Percentiles rank a stretch among this genome's conserved stretches.
Conservation (phyloP, 2,329 filamentous ascomycete genomes). For the Diaporthe sp. region DNA sequence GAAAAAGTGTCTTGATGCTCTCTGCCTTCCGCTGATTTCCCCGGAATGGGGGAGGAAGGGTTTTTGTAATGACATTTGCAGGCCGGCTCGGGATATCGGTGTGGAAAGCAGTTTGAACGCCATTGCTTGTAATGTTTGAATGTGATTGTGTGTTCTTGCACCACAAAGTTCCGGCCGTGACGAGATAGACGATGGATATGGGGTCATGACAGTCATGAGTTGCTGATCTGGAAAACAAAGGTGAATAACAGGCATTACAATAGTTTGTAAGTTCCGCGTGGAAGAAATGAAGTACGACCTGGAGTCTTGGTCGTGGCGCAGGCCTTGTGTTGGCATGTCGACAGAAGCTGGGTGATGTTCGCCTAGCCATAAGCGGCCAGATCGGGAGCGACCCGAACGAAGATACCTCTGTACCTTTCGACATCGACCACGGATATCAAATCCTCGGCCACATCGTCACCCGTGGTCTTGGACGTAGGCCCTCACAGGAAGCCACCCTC, state of each 20-base stretch:
- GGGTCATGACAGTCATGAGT: slow-evolving; percentile 33
- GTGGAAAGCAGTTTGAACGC: slow-evolving; percentile 33
- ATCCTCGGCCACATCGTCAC: slow-evolving; percentile 1
- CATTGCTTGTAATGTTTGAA: slow-evolving; percentile 22
- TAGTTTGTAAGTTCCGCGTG: slow-evolving; percentile 26
- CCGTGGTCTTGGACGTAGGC: background rate
- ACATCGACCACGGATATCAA: slow-evolving; percentile 7
- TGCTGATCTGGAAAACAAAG: slow-evolving; percentile 7
- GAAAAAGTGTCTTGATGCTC: slow-evolving; percentile 3
- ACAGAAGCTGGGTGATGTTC: background rate
- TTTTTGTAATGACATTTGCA: slow-evolving; percentile 21
- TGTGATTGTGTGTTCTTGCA: slow-evolving; percentile 22
- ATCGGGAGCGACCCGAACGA: background rate
- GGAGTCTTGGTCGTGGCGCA: background rate
- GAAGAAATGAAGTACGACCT: slow-evolving; percentile 24
- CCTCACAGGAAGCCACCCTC: slow-evolving; percentile 70
- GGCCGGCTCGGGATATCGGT: slow-evolving; percentile 32
- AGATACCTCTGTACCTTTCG: background rate
- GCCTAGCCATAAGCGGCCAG: background rate
- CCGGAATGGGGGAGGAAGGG: background rate
- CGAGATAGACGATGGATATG: slow-evolving; percentile 16
- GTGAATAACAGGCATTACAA: slow-evolving; percentile 31
- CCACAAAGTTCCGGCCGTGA: slow-evolving; percentile 31
- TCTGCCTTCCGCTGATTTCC: slow-evolving; percentile 1
- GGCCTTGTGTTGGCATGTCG: background rate